Evolutionary conservation across 768 basidiomycete genomes (phyloP), one percentile per base, ranked within the genome.

Genomic region (Leccinum olivaceopallidum): DNA sequence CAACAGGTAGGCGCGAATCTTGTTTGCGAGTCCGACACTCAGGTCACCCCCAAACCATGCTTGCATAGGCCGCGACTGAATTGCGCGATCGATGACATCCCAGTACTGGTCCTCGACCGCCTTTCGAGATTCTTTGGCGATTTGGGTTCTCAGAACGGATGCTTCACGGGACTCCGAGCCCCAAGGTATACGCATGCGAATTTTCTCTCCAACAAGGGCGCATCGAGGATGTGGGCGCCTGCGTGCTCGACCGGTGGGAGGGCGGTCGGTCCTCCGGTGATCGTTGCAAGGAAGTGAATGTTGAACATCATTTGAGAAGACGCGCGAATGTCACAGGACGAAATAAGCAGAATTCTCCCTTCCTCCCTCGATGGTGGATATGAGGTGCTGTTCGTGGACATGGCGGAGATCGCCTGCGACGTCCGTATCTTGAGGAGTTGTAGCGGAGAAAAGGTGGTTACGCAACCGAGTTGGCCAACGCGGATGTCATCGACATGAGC

Each of bases 21-120:
- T 94, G 80, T 98, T 97, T 32, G 86, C 80, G 13, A 28, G 26
- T 28, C 26, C 26, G 28, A 28, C 28, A 28, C 28, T 28, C 28
- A 1, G 28, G 28, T 28, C 28, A 28, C 28, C 28, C 28, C 8
- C 28, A 28, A 28, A 1, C 28, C 28, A 28, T 28, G 96, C 96
- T 65, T 97, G 92, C 56, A 85, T 81, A 0, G 94, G 92, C 12
- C 92, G 79, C 2, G 90, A 82, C 57, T 92, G 89, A 16, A 99
- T 81, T 0, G 90, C 90, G 48, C 88, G 84, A 60, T 95, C 93
- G 55, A 99, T 68, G 22, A 92, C 80, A 58, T 90, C 86, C 83
- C 87, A 90, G 60, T 92, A 93, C 75, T 96, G 94, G 69, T 91
- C 89, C 73, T 98, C 95, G 16, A 98, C 78, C 13, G 91, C 92